Base-by-base conservation (phyloP, 1,284 basidiomycete species). In the Irpex sp. region DNA sequence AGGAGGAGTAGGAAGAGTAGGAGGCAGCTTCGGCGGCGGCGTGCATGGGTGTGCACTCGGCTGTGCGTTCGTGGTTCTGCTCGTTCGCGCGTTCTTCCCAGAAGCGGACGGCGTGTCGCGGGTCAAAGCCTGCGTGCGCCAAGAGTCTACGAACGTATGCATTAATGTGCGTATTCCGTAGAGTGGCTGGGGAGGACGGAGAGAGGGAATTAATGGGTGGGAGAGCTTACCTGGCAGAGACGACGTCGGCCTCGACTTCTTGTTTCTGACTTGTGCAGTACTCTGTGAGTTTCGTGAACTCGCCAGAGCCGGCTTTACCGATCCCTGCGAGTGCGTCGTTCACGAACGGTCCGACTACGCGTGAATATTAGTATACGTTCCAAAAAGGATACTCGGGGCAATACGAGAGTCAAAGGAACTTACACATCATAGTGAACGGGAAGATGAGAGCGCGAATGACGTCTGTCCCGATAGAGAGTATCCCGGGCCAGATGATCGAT, bases 201-300 rank as follows among this genome's bases (percentile, higher is more conserved):
- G n/a, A n/a, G n/a, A n/a, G n/a, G n/a, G n/a, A n/a, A n/a, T n/a
- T n/a, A n/a, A n/a, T n/a, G n/a, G n/a, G n/a, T n/a, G n/a, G n/a
- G n/a, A n/a, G n/a, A n/a, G n/a, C n/a, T 63, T 61, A 91, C 90
- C 92, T 79, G 7, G 89, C 83, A 9, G 92, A 94, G 19, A 94
- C 92, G n/a, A 94, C 77, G 73, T 96, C 94, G 1, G 94, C 94
- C 73, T 96, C 94, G 43, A 91, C 85, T 74, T 95, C 94, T 72
- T 95, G 92, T 51, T 82, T 82, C 68, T 86, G 79, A 66, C 85
- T 91, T 35, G 88, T 92, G 67, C 88, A 92, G 61, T 83, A 82
- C 68, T 89, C 86, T 19, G 88, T 87, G 7, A 89, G 74, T 70
- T 87, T 88, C 43, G 82, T 79, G 60, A 95, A 77, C 70, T 94